Evolutionary conservation across 441 rosid genomes (phyloP).

Genomic region (Arabidopsis hybrid): DNA sequence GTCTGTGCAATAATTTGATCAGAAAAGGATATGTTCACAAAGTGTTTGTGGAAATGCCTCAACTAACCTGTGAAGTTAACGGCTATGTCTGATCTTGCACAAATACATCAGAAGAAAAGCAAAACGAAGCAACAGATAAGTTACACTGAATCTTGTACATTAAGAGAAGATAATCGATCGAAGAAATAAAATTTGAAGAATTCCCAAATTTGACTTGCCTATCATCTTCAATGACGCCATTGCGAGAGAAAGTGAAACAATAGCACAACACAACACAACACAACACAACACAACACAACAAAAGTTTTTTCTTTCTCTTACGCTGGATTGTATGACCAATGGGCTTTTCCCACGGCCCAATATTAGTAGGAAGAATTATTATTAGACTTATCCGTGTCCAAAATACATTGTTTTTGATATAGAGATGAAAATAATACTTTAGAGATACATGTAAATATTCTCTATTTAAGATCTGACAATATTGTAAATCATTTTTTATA

Average conservation of each 20-base stretch:
- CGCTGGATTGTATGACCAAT: not conserved
- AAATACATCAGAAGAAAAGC: conserved; percentile 2
- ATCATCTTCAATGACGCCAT: conserved; percentile 81
- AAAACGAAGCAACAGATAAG: conserved; percentile 8
- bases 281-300: not conserved
- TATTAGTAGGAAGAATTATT: too few species aligned
- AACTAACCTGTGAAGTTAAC: conserved; percentile 92
- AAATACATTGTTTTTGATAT: too few species aligned
- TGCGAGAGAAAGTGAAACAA: conserved; percentile 23
- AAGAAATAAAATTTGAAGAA: not conserved
- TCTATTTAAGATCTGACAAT: too few species aligned
- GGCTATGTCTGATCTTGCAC: conserved; percentile 75
- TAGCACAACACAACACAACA: not conserved
- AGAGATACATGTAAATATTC: too few species aligned
- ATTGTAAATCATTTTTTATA: too few species aligned
- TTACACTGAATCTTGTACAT: not conserved
- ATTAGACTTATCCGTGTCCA: too few species aligned
- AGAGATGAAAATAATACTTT: too few species aligned
- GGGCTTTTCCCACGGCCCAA: conserved; percentile 36
- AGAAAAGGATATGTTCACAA: conserved; percentile 27
- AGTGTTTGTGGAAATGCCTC: conserved; percentile 67
- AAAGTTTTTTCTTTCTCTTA: not conserved
- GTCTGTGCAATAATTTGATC: not conserved
- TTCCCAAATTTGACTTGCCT: conserved; percentile 60
- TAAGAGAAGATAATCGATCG: not conserved